phyloP scores from a whole-genome alignment of 1,284 basidiomycete genomes.

The Apiotrichum siamense region DNA sequence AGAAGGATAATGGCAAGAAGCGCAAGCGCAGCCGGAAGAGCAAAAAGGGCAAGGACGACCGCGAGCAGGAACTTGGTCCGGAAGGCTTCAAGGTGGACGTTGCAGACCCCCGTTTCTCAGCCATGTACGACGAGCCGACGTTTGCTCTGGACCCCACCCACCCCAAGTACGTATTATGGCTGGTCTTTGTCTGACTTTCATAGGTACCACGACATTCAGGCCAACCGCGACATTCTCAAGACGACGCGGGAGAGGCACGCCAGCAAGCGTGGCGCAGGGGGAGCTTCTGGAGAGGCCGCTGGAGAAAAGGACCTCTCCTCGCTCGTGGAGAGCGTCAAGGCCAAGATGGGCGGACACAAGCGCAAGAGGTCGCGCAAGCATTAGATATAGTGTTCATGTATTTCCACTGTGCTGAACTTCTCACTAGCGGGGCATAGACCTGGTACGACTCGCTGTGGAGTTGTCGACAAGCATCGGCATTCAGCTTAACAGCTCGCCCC shows the following conservation, averaged over 20 bases:
- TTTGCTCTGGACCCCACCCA: conserved; percentile 96
- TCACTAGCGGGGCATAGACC: no score
- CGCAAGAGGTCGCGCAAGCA: conserved; percentile 1
- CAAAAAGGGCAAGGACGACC: conserved; percentile 52
- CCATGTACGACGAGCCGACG: conserved; percentile 78
- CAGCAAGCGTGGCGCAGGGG: conserved; percentile 11
- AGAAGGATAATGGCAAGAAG: conserved; percentile 59
- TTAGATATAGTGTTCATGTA: not conserved
- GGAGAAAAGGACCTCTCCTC: conserved; percentile 54
- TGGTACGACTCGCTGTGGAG: no score
- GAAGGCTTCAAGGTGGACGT: conserved; percentile 71
- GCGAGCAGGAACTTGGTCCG: conserved; percentile 52
- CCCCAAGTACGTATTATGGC: conserved; percentile 63
- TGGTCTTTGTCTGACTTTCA: conserved; percentile 7
- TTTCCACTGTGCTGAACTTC: no score
- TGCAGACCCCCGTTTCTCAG: conserved; percentile 80
- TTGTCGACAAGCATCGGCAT: no score
- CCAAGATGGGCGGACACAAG: conserved; percentile 52
- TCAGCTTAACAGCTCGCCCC: no score
- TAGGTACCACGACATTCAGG: conserved; percentile 83
- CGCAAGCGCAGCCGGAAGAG: conserved; percentile 51
- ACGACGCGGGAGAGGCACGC: conserved; percentile 39
- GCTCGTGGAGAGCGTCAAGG: conserved; percentile 78
- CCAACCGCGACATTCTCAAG: conserved; percentile 71
- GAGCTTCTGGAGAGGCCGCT: conserved; percentile 12